Conservation (phyloP, 306 rosid species). For the Canavalia gladiata region DNA sequence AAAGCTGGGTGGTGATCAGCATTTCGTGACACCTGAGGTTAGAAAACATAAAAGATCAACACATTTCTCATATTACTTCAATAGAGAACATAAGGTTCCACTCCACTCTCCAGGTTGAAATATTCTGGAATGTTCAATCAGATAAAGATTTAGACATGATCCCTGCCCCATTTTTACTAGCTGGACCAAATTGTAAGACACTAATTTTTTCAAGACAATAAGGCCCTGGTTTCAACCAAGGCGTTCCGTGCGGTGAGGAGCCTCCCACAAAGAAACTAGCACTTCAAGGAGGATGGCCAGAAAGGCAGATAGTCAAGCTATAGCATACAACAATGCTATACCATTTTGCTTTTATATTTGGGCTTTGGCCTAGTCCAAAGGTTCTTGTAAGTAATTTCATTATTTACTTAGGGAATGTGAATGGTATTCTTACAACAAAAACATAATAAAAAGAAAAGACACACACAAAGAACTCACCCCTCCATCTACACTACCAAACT, state of each 20-base stretch:
- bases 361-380: slow-evolving; percentile 7
- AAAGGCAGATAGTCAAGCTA: slow-evolving; percentile 8
- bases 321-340: slow-evolving; percentile 2
- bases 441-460: not conserved
- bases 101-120: slow-evolving; percentile 31
- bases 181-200: slow-evolving; percentile 10
- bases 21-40: slow-evolving; percentile 79
- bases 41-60: slow-evolving; percentile 51
- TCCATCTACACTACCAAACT: slow-evolving; percentile 97
- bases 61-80: slow-evolving; percentile 42
- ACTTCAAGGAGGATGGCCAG: slow-evolving; percentile 7
- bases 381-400: slow-evolving; percentile 29
- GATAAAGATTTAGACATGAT: slow-evolving; percentile 12
- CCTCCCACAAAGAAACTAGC: slow-evolving; percentile 17
- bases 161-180: slow-evolving; percentile 17
- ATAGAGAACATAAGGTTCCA: slow-evolving; percentile 39
- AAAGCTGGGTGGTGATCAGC: slow-evolving; percentile 85
- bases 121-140: slow-evolving; percentile 12
- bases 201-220: too few relatives aligned
- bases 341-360: not conserved
- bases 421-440: slow-evolving; percentile 30
- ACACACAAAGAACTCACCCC: slow-evolving; percentile 73
- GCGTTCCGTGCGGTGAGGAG: not conserved
- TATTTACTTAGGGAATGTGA: slow-evolving; percentile 8
- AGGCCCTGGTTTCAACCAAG: slow-evolving; percentile 26